Percentiles rank a stretch among this genome's conserved stretches.
phyloP scores from a whole-genome alignment of 805 yeast species.

The Scheffersomyces coipomensis region DNA sequence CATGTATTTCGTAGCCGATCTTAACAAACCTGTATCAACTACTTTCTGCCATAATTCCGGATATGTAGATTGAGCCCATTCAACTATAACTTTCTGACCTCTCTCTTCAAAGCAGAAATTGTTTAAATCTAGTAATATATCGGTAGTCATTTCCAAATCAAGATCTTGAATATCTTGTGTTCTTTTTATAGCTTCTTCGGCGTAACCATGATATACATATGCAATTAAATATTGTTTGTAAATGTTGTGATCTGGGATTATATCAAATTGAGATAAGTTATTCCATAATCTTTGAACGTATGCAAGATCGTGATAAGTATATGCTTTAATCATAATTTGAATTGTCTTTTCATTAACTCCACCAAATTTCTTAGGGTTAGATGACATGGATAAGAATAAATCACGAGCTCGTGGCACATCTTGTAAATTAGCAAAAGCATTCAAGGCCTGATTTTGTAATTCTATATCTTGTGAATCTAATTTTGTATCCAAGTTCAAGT shows the following conservation, averaged over 20 bases:
- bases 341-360: constrained; percentile 65
- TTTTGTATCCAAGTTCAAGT: constrained; percentile 58
- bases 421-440: constrained; percentile 59
- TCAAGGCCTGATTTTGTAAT: constrained; percentile 60
- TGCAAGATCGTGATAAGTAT: constrained; percentile 51
- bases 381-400: constrained; percentile 56
- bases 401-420: constrained; percentile 57
- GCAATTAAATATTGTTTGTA: constrained; percentile 65
- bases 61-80: constrained; percentile 33
- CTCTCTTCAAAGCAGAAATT: constrained; percentile 37
- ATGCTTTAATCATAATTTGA: constrained; percentile 63
- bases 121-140: constrained; percentile 46
- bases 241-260: constrained; percentile 52
- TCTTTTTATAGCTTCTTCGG: constrained; percentile 53
- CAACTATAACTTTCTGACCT: constrained; percentile 26
- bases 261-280: constrained; percentile 49
- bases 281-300: constrained; percentile 65
- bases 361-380: constrained; percentile 44
- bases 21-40: constrained; percentile 21
- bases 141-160: constrained; percentile 42
- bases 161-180: constrained; percentile 47
- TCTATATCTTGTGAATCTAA: constrained; percentile 52
- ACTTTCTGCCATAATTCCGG: constrained; percentile 26
- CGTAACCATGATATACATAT: constrained; percentile 64
- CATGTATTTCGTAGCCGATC: constrained; percentile 24